These are phyloP conservation scores for Didymella sp. DNA, from an alignment of 2,329 filamentous ascomycete genomes.

Conservation along the genomic window DNA sequence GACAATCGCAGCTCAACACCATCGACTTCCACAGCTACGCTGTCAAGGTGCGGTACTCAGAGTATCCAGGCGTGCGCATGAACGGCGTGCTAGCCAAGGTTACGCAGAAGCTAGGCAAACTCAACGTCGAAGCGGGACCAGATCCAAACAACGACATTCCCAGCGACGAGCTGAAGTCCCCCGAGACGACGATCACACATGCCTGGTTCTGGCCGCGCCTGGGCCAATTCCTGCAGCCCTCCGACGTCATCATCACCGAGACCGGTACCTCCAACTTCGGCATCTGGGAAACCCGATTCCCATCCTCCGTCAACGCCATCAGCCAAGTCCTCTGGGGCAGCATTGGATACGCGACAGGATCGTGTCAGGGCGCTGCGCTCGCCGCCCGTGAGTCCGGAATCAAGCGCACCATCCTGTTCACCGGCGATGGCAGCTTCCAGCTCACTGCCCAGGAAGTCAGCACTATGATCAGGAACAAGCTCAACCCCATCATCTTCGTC, in stretches of 20 bases:
- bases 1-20: slow-evolving; percentile 75
- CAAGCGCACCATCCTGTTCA: slow-evolving; percentile 78
- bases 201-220: slow-evolving; percentile 80
- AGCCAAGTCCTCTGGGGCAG: slow-evolving; percentile 78
- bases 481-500: slow-evolving; percentile 82
- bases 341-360: slow-evolving; percentile 70
- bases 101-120: slow-evolving; percentile 62
- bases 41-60: slow-evolving; percentile 76
- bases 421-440: slow-evolving; percentile 89
- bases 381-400: slow-evolving; percentile 70
- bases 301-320: slow-evolving; percentile 76
- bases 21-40: slow-evolving; percentile 82
- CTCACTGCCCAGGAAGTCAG: slow-evolving; percentile 83
- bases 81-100: slow-evolving; percentile 77
- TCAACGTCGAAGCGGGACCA: slow-evolving; percentile 63
- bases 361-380: slow-evolving; percentile 73
- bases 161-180: slow-evolving; percentile 38
- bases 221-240: slow-evolving; percentile 72
- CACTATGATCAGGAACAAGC: slow-evolving; percentile 77
- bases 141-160: slow-evolving; percentile 62
- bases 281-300: slow-evolving; percentile 85
- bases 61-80: slow-evolving; percentile 80
- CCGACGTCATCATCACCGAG: slow-evolving; percentile 83
- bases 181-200: slow-evolving; percentile 65
- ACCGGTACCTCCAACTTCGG: slow-evolving; percentile 90